Conservation (phyloP, 2,329 filamentous ascomycete species). For the Davidsoniella virescens region DNA sequence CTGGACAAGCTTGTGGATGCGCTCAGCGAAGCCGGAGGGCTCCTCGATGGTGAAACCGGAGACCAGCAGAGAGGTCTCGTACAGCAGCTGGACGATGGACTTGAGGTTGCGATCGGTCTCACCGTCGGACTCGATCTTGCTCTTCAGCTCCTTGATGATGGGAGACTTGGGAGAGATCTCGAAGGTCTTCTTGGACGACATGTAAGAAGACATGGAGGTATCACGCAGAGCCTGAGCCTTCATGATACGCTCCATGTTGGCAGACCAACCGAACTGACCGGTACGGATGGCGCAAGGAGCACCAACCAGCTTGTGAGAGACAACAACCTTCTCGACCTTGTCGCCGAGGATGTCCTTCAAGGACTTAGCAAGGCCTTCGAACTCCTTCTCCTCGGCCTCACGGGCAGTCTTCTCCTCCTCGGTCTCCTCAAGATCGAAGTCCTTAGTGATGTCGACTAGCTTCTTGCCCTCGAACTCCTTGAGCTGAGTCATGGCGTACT, state of each 20-base stretch:
- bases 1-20: conserved; percentile 98
- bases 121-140: conserved; percentile 93
- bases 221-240: conserved; percentile 99
- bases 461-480: conserved; percentile 99
- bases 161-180: conserved; percentile 98
- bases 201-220: conserved; percentile 99
- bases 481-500: conserved; percentile 98
- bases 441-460: conserved; percentile 99
- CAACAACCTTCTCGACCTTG: conserved; percentile 99
- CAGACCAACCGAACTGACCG: conserved; percentile 98
- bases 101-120: conserved; percentile 99
- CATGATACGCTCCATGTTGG: conserved; percentile 99
- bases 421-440: conserved; percentile 99
- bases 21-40: conserved; percentile 92
- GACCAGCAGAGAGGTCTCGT: conserved; percentile 95
- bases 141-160: conserved; percentile 98
- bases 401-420: conserved; percentile 97
- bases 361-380: conserved; percentile 80
- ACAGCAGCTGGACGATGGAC: conserved; percentile 95
- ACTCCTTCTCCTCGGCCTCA: conserved; percentile 97
- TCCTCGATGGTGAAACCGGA: conserved; percentile 99
- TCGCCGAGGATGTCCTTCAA: conserved; percentile 99
- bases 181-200: conserved; percentile 99
- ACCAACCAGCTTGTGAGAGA: conserved; percentile 90
- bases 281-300: conserved; percentile 97